Conservation (phyloP, 371 early-diverging fungal genomes). For the Lichtheimia ornata region DNA sequence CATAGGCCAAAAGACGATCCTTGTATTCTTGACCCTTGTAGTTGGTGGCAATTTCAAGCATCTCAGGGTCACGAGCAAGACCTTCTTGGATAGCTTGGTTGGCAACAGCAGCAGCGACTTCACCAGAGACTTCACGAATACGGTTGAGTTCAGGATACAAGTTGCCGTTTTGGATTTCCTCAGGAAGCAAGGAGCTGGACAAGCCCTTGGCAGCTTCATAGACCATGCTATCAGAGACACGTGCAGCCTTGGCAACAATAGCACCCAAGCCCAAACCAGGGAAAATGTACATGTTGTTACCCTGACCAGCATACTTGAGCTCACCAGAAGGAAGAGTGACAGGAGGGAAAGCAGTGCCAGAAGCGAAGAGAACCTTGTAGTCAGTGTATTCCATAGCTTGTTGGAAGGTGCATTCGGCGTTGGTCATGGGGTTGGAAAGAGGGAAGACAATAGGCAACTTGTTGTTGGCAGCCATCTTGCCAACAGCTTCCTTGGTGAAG, state of each 20-base stretch:
- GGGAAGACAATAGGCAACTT: slow-evolving; percentile 89
- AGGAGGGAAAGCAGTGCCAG: slow-evolving; percentile 90
- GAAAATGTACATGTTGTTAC: slow-evolving; percentile 47
- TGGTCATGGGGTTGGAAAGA: slow-evolving; percentile 83
- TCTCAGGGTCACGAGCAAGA: slow-evolving; percentile 28
- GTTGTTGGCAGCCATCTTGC: slow-evolving; percentile 73
- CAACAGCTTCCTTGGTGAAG: slow-evolving; percentile 66
- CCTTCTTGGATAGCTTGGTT: slow-evolving; percentile 66
- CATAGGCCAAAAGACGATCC: slow-evolving; percentile 6
- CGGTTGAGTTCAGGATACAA: slow-evolving; percentile 83
- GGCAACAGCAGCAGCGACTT: slow-evolving; percentile 80
- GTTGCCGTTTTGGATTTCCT: slow-evolving; percentile 65
- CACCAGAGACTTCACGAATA: slow-evolving; percentile 78
- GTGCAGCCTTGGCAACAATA: slow-evolving; percentile 64
- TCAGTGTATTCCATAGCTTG: slow-evolving; percentile 81
- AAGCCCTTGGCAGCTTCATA: slow-evolving; percentile 78
- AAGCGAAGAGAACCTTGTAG: slow-evolving; percentile 85
- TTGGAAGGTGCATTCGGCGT: slow-evolving; percentile 91
- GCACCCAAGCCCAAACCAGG: slow-evolving; percentile 89
- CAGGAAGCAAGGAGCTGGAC: slow-evolving; percentile 66
- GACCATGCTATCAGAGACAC: slow-evolving; percentile 80
- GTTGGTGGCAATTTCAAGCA: not conserved
- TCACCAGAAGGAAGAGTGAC: slow-evolving; percentile 56
- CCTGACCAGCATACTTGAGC: slow-evolving; percentile 12
- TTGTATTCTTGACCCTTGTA: slow-evolving; percentile 3